Percentiles rank a stretch among this genome's conserved stretches.
These are phyloP conservation scores for Mallotus repandus DNA, from an alignment of 441 rosid species.

Conservation along the genomic window DNA sequence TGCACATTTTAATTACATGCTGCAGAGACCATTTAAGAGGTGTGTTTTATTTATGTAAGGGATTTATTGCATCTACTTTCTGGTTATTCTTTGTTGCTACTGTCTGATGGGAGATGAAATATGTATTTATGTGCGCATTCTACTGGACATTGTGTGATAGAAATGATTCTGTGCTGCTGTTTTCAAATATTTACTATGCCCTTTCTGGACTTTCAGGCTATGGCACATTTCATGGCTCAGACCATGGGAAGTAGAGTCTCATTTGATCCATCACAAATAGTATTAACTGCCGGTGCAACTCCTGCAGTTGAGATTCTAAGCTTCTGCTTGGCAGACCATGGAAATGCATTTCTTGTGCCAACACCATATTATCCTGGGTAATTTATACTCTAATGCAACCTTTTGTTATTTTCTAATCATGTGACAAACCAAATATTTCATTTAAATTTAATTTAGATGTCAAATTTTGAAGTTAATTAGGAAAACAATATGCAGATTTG, in stretches of 20 bases:
- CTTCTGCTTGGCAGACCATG: constrained; percentile 86
- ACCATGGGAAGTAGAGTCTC: constrained; percentile 49
- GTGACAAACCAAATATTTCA: background rate
- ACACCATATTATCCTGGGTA: constrained; percentile 84
- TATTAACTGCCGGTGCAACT: constrained; percentile 72
- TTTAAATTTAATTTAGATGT: background rate
- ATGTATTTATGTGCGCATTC: background rate
- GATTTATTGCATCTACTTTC: background rate
- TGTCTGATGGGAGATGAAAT: background rate
- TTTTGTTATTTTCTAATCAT: background rate
- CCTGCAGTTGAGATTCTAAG: constrained; percentile 78
- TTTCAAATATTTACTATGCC: background rate
- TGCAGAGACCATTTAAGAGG: background rate
- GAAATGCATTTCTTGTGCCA: constrained; percentile 86
- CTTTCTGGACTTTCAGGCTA: constrained; percentile 45
- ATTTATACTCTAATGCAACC: background rate
- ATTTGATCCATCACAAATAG: constrained; percentile 61
- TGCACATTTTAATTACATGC: background rate
- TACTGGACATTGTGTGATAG: background rate
- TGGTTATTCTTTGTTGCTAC: background rate
- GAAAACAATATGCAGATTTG: constrained; percentile 58
- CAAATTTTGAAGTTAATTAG: constrained; percentile 11
- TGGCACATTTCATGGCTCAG: constrained; percentile 72
- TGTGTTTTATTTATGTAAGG: background rate
- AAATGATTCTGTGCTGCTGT: background rate